Base-by-base conservation (phyloP, 108 stramenopile species). In the Nitzschia inconspicua region DNA sequence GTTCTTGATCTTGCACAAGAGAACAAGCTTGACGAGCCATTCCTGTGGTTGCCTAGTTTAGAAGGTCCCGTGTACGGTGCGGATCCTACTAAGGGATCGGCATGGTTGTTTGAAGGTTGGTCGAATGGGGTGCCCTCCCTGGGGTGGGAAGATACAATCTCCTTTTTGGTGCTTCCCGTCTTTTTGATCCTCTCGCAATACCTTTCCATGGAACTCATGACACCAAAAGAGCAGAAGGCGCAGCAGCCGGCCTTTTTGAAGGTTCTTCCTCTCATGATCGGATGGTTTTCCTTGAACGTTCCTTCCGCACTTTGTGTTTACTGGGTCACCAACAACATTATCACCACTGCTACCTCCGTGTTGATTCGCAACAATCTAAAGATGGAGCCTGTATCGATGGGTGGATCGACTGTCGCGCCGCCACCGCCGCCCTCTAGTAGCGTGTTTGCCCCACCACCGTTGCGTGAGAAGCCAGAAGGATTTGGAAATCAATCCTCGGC, bases 51-150 rank as follows among this genome's bases (percentile, higher is more conserved):
- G 39, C 96, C 98, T 46, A 96, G 85, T 57, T 79, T 98, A 35
- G 92, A 97, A 63, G 98, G 98, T 47, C 98, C 98, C 20, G 87
- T 86, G 0, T 98, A 95, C 64, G 97, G 91, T 53, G 92, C 95
- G 30, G 91, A 94, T 54, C 94, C 94, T 5, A 79, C 86, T 29
- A 84, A 95, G 41, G 93, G 86, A n/a, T 68, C 78, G 18, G 85
- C 89, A 36, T 98, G 95, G 95, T 53, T 96, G 24, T 77, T 85
- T 35, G 67, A 92, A 50, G 82, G 79, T 39, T 91, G 90, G 83
- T 67, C 73, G 31, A 73, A 92, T 58, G 87, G 84, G 11, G 79
- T 73, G 27, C 97, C 97, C 19, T 60, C 83, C 13, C 77, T 98
- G 7, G 97, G 97, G 55, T 98, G 97, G 97, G 75, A 89, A 10